Evolutionary conservation across 1,139 yeast genomes (phyloP), one percentile per base, ranked within the genome.

Genomic region (Eremothecium coryli): DNA sequence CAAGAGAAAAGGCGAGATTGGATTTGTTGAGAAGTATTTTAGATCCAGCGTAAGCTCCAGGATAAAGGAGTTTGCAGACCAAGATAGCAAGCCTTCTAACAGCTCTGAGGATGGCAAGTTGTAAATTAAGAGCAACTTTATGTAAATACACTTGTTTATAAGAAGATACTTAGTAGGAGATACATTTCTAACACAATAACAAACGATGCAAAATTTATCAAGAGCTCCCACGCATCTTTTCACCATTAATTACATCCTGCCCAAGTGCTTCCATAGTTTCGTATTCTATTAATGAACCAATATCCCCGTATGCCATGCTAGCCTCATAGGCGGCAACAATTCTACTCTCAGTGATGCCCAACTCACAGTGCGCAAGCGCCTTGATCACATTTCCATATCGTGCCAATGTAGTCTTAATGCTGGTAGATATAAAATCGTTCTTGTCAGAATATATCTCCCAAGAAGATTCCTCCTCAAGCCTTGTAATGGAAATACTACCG

Each of bases 361-460:
- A 70, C 50, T 84, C 95, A 43, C 88, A 79, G 47, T 69, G 70
- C 17, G 86, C 82, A 44, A 90, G 65, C 0, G 94, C 93, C 46
- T 73, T 73, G 36, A 90, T 67, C 42, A 93, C 88, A 58, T 86
- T 86, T 35, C 79, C 73, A 56, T 93, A 90, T 39, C 97, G 68
- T 7, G 93, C 71, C 29, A 93, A 88, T 16, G 86, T 80, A 42
- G 71, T 74, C 46, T 93, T 70, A 6, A 76, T 68, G 14, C 72
- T 65, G 12, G 65, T 60, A 4, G 82, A 62, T 14, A 93, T 79
- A 4, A 58, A 60, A 43, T 88, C 97, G 54, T 93, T 93, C 40
- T 73, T 71, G 58, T 93, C 98, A 36, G 93, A 80, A 60, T 93
- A 93, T 35, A 93, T 90, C 52, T 88, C 95, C 88, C 93, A 78